phyloP scores from a whole-genome alignment of 1,139 yeast genomes.

The Taphrina confusa region DNA sequence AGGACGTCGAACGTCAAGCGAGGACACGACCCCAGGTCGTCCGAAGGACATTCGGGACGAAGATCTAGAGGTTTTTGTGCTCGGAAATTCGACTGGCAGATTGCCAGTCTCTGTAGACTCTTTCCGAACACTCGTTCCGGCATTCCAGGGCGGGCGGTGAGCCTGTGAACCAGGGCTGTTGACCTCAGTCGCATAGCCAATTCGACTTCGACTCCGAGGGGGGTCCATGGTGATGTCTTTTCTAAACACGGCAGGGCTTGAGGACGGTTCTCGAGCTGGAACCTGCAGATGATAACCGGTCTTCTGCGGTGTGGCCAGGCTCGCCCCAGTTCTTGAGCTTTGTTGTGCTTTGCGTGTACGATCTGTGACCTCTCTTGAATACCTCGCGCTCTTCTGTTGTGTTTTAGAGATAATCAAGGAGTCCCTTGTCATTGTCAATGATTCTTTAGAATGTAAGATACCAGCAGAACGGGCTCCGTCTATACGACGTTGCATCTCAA shows the following conservation, averaged over 20 bases:
- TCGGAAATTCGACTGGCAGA: background rate
- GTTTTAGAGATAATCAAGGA: background rate
- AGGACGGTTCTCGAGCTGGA: too few species aligned
- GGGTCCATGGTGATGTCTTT: slow-evolving; percentile 27
- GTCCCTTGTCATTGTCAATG: background rate
- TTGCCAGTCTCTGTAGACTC: too few species aligned
- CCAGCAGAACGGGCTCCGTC: slow-evolving; percentile 19
- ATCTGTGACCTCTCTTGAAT: too few species aligned
- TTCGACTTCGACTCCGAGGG: slow-evolving; percentile 29
- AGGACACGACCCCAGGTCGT: background rate
- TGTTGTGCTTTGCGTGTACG: too few species aligned
- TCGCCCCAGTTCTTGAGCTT: background rate
- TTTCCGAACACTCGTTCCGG: slow-evolving; percentile 15
- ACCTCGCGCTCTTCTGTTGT: background rate
- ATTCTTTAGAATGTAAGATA: background rate
- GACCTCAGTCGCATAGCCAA: slow-evolving; percentile 2
- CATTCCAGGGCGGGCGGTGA: slow-evolving; percentile 27
- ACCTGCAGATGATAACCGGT: too few species aligned
- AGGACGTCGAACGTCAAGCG: background rate
- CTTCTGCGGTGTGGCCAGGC: background rate
- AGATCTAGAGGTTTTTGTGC: background rate
- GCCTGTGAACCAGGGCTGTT: background rate
- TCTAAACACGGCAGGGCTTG: slow-evolving; percentile 15
- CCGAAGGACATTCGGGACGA: background rate
- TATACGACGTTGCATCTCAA: slow-evolving; percentile 6